Evolutionary conservation across 2,329 filamentous ascomycete genomes (phyloP), one percentile per base, ranked within the genome.

Genomic region (Fonsecaea pedrosoi): DNA sequence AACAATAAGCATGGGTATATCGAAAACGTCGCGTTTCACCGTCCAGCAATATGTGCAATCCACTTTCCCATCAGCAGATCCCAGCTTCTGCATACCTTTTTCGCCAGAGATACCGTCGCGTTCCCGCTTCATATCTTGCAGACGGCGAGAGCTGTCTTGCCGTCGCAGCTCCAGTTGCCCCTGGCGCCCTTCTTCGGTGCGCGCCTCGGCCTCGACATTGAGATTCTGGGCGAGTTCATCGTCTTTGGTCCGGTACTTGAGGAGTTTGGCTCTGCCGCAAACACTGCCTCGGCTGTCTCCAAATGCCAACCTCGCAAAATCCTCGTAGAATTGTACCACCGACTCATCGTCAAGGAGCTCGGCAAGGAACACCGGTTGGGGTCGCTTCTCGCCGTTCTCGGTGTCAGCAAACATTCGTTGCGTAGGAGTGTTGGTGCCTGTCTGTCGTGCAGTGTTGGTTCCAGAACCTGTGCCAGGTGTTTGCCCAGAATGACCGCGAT

Each of bases 1-100:
- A 75, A 97, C 92, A 78, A 98, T 96, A 82, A 98, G 85, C 92
- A 97, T 97, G 25, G 95, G 95, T 79, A 98, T 97, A 81, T 98
- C 94, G 81, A 98, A 98, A 48, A 95, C 92, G 78, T 99, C 95
- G 70, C 94, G 86, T 82, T 97, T 97, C 69, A 98, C 94, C 70
- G 92, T 94, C 94, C 94, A 98, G 82, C 92, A 96, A 80, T 96
- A 97, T 74, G 91, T 93, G 82, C 94, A 97, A 77, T 96, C 92
- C 65, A 98, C 91, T 79, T 95, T 94, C 62, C 94, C 94, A 75
- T 96, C 93, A 76, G 88, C 90, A 75, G 92, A 84, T 0, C 86
- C 92, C 13, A 97, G 85, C 75, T 89, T 87, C 62, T 90, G 90
- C 79, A 96, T 94, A 9, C 92, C 93, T 69, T 91, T 80, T 70